Evolutionary conservation across 2,329 filamentous ascomycete species (phyloP).

Genomic region (Fusarium illudens): DNA sequence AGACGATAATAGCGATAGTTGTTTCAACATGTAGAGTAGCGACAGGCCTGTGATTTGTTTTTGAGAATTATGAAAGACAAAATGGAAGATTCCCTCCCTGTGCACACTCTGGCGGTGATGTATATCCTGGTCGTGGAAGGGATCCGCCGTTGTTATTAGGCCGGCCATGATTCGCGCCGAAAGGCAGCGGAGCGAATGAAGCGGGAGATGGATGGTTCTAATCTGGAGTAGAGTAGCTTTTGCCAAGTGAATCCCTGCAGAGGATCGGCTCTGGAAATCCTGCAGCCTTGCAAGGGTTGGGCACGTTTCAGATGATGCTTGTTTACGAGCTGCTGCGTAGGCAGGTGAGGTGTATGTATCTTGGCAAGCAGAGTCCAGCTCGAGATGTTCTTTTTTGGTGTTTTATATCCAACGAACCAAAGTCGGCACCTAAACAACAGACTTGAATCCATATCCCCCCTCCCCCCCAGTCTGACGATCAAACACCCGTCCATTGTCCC

Average conservation of each 20-base stretch:
- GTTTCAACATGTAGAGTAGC: slow-evolving; percentile 25
- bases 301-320: slow-evolving; percentile 27
- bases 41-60: slow-evolving; percentile 27
- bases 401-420: neutral
- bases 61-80: slow-evolving; percentile 15
- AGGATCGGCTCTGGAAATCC: slow-evolving; percentile 1
- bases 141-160: neutral
- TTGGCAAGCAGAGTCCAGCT: neutral
- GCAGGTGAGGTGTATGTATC: neutral
- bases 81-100: slow-evolving; percentile 18
- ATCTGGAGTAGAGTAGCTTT: neutral
- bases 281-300: slow-evolving; percentile 23
- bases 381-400: neutral
- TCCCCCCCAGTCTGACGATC: neutral
- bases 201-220: neutral
- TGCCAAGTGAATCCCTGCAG: slow-evolving; percentile 1
- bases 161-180: neutral
- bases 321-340: neutral
- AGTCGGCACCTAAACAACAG: neutral
- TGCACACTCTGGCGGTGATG: neutral
- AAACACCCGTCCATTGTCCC: neutral
- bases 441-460: neutral
- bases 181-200: neutral
- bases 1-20: slow-evolving; percentile 30
- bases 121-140: neutral